Percentiles rank a stretch among this genome's conserved stretches.
phyloP scores from a whole-genome alignment of 1,284 basidiomycete genomes.

The Rhodotorula sp. region DNA sequence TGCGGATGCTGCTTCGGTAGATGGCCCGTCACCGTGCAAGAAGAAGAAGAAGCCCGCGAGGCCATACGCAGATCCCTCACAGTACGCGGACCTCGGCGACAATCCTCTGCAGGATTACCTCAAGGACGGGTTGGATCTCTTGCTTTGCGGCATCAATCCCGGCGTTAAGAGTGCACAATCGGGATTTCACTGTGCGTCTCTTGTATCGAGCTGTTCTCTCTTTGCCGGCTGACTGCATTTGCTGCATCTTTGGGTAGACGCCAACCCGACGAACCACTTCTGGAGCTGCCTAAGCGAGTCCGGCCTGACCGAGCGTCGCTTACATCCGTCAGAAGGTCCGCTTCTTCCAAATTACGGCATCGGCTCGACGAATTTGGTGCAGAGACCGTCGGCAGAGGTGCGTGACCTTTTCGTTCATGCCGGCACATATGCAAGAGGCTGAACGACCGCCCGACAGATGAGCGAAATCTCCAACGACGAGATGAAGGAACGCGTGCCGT shows the following conservation, averaged over 20 bases:
- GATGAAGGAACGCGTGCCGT: constrained; percentile 56
- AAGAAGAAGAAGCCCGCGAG: constrained; percentile 43
- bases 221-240: no score
- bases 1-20: not conserved
- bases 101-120: constrained; percentile 52
- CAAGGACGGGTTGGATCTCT: constrained; percentile 51
- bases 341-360: constrained; percentile 56
- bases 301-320: constrained; percentile 58
- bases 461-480: constrained; percentile 62
- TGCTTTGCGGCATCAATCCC: constrained; percentile 21
- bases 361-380: constrained; percentile 49
- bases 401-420: not conserved
- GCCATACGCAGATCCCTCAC: constrained; percentile 48
- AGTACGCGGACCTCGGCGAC: constrained; percentile 48
- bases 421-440: not conserved
- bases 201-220: not conserved
- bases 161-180: constrained; percentile 58
- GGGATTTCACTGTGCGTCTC: constrained; percentile 62
- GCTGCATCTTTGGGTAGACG: constrained; percentile 41
- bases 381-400: constrained; percentile 27
- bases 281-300: constrained; percentile 58
- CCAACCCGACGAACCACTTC: constrained; percentile 63
- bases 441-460: constrained; percentile 48
- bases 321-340: constrained; percentile 56
- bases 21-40: constrained; percentile 4